A percentile compares a stretch with the other conserved stretches of the same genome.
These are phyloP conservation scores for Oryza longistaminata DNA, from an alignment of 176 grass and related monocot genomes.

Conservation along the genomic window DNA sequence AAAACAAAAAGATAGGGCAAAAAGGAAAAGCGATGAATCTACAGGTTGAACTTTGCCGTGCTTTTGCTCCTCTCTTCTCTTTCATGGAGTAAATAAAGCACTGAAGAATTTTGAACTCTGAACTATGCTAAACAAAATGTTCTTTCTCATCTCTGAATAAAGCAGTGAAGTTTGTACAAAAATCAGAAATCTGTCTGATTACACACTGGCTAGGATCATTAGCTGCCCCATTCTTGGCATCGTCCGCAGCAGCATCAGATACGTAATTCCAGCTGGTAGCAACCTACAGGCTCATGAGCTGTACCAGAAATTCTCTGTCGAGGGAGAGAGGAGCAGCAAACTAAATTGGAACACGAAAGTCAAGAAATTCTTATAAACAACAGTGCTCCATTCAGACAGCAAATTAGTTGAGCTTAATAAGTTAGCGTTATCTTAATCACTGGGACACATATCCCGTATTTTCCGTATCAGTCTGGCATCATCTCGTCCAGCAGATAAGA, in stretches of 20 bases:
- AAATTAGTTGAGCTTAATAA: neutral
- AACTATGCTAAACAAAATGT: neutral
- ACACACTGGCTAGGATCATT: neutral
- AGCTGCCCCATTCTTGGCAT: neutral
- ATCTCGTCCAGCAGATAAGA: neutral
- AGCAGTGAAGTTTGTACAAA: neutral
- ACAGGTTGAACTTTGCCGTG: neutral
- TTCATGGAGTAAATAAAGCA: neutral
- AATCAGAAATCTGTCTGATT: neutral
- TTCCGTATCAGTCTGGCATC: neutral
- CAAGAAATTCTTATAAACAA: neutral
- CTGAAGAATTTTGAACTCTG: neutral
- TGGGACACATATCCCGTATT: neutral
- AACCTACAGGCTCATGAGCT: neutral
- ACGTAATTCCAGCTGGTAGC: neutral
- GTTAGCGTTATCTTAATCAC: neutral
- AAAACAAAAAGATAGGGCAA: neutral
- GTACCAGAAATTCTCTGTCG: neutral
- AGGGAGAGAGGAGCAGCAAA: neutral
- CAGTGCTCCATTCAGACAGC: neutral
- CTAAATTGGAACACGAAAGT: neutral
- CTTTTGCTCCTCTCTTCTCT: neutral
- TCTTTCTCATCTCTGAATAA: neutral
- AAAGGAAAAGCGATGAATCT: neutral
- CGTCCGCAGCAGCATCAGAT: neutral